These are phyloP conservation scores for Mycena alexandri DNA, from an alignment of 768 basidiomycete genomes.

Conservation along the genomic window DNA sequence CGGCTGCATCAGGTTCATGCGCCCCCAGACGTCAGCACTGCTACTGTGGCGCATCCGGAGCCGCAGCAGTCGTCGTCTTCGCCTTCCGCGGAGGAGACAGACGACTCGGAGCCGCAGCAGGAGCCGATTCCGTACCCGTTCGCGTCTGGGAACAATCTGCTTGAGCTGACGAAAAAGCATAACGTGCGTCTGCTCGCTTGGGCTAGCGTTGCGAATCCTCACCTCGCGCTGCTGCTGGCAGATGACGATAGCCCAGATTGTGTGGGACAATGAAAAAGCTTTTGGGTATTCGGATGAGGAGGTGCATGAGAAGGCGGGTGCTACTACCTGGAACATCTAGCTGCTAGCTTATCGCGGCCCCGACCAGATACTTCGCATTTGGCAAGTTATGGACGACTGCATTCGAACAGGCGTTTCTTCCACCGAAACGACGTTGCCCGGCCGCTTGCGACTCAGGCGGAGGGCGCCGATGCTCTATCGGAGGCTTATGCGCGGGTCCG, in stretches of 20 bases:
- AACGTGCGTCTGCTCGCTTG: slow-evolving; percentile 67
- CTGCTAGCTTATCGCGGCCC: not conserved
- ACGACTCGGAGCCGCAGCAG: slow-evolving; percentile 9
- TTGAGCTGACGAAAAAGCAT: slow-evolving; percentile 81
- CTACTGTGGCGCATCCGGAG: slow-evolving; percentile 29
- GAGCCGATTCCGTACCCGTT: slow-evolving; percentile 75
- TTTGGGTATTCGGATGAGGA: slow-evolving; percentile 84
- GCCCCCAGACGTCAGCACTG: slow-evolving; percentile 45
- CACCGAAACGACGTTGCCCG: slow-evolving; percentile 84
- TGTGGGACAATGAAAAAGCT: slow-evolving; percentile 90
- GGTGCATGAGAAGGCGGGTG: slow-evolving; percentile 67
- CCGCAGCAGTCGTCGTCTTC: not conserved
- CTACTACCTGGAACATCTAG: slow-evolving; percentile 50
- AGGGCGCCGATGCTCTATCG: slow-evolving; percentile 92
- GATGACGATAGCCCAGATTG: slow-evolving; percentile 95
- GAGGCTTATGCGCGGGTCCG: slow-evolving; percentile 89
- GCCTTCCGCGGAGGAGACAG: slow-evolving; percentile 21
- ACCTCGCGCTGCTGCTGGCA: slow-evolving; percentile 44
- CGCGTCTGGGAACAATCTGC: slow-evolving; percentile 78
- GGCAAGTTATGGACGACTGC: slow-evolving; percentile 94
- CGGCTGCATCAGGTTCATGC: slow-evolving; percentile 77
- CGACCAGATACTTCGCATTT: slow-evolving; percentile 77
- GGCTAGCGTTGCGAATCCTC: slow-evolving; percentile 14
- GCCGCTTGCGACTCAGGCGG: slow-evolving; percentile 82
- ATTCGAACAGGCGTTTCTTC: slow-evolving; percentile 89